These are phyloP conservation scores for Murraya koenigii DNA, from an alignment of 345 rosid genomes.

Conservation along the genomic window DNA sequence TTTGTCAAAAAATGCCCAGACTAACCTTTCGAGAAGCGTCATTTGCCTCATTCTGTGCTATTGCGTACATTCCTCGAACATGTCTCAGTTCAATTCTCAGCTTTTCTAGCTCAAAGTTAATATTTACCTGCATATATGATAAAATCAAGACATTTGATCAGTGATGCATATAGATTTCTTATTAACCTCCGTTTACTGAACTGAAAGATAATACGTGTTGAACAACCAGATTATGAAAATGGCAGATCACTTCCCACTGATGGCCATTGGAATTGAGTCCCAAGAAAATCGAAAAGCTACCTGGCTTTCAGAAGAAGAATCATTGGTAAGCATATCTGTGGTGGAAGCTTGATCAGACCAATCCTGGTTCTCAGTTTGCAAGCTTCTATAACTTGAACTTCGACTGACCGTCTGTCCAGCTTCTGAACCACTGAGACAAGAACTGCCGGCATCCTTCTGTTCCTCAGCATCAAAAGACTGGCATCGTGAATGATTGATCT, in stretches of 20 bases:
- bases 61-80: slow-evolving; percentile 64
- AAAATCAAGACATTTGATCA: slow-evolving; percentile 5
- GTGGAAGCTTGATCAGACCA: slow-evolving; percentile 55
- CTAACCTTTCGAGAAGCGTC: slow-evolving; percentile 85
- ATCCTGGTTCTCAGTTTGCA: slow-evolving; percentile 38
- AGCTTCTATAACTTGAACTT: slow-evolving; percentile 45
- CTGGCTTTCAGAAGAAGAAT: slow-evolving; percentile 47
- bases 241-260: neutral
- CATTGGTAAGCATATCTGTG: slow-evolving; percentile 42
- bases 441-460: slow-evolving; percentile 27
- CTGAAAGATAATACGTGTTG: neutral
- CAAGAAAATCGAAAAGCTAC: slow-evolving; percentile 33
- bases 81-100: slow-evolving; percentile 84
- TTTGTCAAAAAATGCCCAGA: neutral
- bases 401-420: slow-evolving; percentile 26
- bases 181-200: neutral
- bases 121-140: slow-evolving; percentile 36
- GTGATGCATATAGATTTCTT: neutral
- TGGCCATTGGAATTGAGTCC: neutral
- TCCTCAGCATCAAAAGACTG: slow-evolving; percentile 48
- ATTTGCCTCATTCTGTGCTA: slow-evolving; percentile 69
- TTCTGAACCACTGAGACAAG: slow-evolving; percentile 37
- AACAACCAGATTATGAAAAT: neutral
- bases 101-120: slow-evolving; percentile 80
- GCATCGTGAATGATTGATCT: slow-evolving; percentile 34